Conservation (phyloP, 768 basidiomycete species). For the Rossbeevera mucosa region DNA sequence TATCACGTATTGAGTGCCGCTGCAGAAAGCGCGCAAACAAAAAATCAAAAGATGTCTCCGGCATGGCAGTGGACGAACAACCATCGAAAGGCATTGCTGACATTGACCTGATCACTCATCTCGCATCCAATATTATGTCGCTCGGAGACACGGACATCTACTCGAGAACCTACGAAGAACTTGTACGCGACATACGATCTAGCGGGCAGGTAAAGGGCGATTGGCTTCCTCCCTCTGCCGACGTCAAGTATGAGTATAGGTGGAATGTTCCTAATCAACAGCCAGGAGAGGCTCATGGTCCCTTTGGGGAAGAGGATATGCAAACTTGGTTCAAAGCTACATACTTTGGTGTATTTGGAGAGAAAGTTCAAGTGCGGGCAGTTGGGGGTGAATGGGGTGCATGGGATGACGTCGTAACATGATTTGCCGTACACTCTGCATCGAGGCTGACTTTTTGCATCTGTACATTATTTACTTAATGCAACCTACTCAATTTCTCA, state of each 20-base stretch:
- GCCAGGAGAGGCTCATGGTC: slow-evolving; percentile 64
- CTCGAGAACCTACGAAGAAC: slow-evolving; percentile 78
- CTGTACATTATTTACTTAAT: slow-evolving; percentile 22
- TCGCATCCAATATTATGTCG: slow-evolving; percentile 84
- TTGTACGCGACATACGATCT: slow-evolving; percentile 69
- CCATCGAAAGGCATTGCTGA: slow-evolving; percentile 39
- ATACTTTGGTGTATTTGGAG: slow-evolving; percentile 76
- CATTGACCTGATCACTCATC: slow-evolving; percentile 78
- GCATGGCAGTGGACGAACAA: slow-evolving; percentile 50
- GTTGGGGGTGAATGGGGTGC: slow-evolving; percentile 68
- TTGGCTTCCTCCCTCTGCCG: slow-evolving; percentile 76
- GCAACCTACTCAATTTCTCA: no score
- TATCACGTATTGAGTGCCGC: slow-evolving; percentile 1
- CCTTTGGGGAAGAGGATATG: slow-evolving; percentile 78
- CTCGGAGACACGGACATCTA: slow-evolving; percentile 85
- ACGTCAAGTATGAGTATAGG: slow-evolving; percentile 74
- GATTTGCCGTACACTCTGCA: slow-evolving; percentile 10
- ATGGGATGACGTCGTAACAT: slow-evolving; percentile 64
- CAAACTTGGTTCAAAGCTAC: slow-evolving; percentile 71
- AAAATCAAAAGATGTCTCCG: slow-evolving; percentile 31
- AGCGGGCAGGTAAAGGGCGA: slow-evolving; percentile 62
- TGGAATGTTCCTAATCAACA: slow-evolving; percentile 59
- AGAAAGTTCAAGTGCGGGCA: slow-evolving; percentile 69
- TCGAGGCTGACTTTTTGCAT: slow-evolving; percentile 3
- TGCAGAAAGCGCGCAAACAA: slow-evolving; percentile 29